A percentile compares a stretch with the other conserved stretches of the same genome.
Evolutionary conservation across 345 rosid genomes (phyloP).

Genomic region (Eucalyptus shirleyi): DNA sequence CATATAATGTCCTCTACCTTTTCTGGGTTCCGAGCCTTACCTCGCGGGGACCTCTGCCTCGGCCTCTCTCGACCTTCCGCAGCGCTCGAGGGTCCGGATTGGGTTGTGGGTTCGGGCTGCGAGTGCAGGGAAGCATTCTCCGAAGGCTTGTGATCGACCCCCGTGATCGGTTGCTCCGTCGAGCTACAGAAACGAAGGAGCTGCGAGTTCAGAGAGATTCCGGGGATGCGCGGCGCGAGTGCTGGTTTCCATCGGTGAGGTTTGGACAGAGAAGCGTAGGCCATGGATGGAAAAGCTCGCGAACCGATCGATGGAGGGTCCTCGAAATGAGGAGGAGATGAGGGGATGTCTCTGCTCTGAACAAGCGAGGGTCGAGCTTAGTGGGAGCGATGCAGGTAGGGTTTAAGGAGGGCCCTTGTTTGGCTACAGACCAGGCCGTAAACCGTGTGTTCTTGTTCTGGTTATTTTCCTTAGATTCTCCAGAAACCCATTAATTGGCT

Average conservation of each 20-base stretch:
- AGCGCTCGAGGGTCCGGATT: neutral
- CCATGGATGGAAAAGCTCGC: neutral
- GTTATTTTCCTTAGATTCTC: neutral
- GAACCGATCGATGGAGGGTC: neutral
- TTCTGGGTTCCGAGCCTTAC: conserved; percentile 32
- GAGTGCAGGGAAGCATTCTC: neutral
- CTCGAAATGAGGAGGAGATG: neutral
- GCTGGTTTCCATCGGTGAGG: neutral
- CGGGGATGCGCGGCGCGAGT: neutral
- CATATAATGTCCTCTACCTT: conserved; percentile 74
- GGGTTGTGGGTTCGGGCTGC: neutral
- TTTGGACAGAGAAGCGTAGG: neutral
- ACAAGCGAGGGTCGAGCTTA: neutral
- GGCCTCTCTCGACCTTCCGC: neutral
- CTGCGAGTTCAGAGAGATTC: neutral
- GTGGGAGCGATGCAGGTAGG: neutral
- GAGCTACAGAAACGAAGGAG: neutral
- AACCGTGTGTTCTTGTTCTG: neutral
- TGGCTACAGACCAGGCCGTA: neutral
- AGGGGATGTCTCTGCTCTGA: neutral
- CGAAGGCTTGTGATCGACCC: neutral
- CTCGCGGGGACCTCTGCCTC: conserved; percentile 24
- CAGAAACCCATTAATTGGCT: neutral
- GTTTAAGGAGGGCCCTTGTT: neutral
- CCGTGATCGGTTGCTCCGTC: neutral